phyloP scores from a whole-genome alignment of 2,329 filamentous ascomycete genomes.

The Colletotrichum sansevieriae region DNA sequence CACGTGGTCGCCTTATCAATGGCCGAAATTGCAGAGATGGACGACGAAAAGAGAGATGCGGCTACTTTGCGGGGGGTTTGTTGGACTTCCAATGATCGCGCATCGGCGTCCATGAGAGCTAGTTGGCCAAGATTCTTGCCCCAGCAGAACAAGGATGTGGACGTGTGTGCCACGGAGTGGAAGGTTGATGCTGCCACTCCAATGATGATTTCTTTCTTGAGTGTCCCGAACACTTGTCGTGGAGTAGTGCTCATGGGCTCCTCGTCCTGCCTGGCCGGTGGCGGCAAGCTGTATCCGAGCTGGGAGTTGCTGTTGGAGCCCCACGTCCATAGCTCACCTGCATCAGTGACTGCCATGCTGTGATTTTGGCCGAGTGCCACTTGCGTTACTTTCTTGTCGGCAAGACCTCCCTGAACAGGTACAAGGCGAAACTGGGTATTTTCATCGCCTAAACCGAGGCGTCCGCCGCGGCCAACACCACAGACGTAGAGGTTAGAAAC shows the following conservation, averaged over 20 bases:
- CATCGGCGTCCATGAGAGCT: slow-evolving; percentile 94
- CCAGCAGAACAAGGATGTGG: slow-evolving; percentile 88
- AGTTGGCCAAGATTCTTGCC: slow-evolving; percentile 96
- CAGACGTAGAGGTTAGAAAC: slow-evolving; percentile 93
- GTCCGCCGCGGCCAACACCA: slow-evolving; percentile 90
- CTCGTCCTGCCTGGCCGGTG: slow-evolving; percentile 77
- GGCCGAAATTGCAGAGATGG: slow-evolving; percentile 83
- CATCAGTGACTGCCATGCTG: slow-evolving; percentile 84
- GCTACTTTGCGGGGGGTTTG: slow-evolving; percentile 86
- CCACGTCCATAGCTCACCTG: slow-evolving; percentile 95
- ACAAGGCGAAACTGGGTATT: slow-evolving; percentile 89
- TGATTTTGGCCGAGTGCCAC: slow-evolving; percentile 93
- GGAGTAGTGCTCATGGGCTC: slow-evolving; percentile 86
- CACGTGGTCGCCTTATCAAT: slow-evolving; percentile 92
- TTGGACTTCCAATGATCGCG: slow-evolving; percentile 89
- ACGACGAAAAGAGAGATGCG: slow-evolving; percentile 81
- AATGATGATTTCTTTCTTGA: slow-evolving; percentile 86
- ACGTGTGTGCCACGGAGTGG: slow-evolving; percentile 91
- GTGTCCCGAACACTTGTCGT: slow-evolving; percentile 88
- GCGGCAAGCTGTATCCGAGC: slow-evolving; percentile 84
- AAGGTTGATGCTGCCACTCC: slow-evolving; percentile 90
- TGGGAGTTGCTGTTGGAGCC: slow-evolving; percentile 89
- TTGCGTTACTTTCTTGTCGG: slow-evolving; percentile 79
- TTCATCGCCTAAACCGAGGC: slow-evolving; percentile 90
- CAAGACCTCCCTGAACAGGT: slow-evolving; percentile 82